A percentile compares a stretch with the other conserved stretches of the same genome.
Evolutionary conservation across 345 rosid species (phyloP).

Genomic region (Noccaea bulbosa): DNA sequence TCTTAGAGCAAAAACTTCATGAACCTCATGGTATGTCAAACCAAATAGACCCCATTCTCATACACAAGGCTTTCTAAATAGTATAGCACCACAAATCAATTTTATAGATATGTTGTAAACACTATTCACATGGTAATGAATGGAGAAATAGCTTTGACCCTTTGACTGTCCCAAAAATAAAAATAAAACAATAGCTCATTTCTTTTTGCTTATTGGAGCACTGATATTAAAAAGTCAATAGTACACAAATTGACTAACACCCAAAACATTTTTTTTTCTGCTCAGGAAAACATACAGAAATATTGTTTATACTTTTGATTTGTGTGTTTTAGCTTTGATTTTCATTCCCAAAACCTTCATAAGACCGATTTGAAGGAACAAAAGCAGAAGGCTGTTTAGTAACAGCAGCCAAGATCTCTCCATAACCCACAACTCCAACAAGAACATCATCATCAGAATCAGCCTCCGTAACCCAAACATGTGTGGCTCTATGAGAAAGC

Average conservation of each 20-base stretch:
- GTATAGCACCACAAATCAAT: neutral
- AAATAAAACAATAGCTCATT: neutral
- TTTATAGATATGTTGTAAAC: slow-evolving; percentile 10
- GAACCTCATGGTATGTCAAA: slow-evolving; percentile 6
- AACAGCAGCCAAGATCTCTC: slow-evolving; percentile 80
- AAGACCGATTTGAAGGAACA: slow-evolving; percentile 47
- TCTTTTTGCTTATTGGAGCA: slow-evolving; percentile 17
- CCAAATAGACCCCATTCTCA: neutral
- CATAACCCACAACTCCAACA: slow-evolving; percentile 87
- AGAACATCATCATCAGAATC: slow-evolving; percentile 79
- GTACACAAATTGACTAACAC: slow-evolving; percentile 12
- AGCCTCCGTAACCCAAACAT: slow-evolving; percentile 91
- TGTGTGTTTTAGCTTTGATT: slow-evolving; percentile 52
- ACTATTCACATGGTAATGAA: slow-evolving; percentile 7
- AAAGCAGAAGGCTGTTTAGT: slow-evolving; percentile 65
- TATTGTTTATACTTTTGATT: neutral
- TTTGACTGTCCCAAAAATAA: neutral
- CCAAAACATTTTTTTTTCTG: slow-evolving; percentile 7
- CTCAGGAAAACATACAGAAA: slow-evolving; percentile 7
- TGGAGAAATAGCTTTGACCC: neutral
- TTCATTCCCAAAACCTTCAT: slow-evolving; percentile 50
- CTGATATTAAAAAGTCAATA: slow-evolving; percentile 5
- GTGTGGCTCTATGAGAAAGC: slow-evolving; percentile 93
- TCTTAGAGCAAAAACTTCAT: slow-evolving; percentile 5
- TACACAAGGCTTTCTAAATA: neutral